Percentiles rank a stretch among this genome's conserved stretches.
Evolutionary conservation across 1,139 yeast genomes (phyloP).

Genomic region (Kodamaea sp.): DNA sequence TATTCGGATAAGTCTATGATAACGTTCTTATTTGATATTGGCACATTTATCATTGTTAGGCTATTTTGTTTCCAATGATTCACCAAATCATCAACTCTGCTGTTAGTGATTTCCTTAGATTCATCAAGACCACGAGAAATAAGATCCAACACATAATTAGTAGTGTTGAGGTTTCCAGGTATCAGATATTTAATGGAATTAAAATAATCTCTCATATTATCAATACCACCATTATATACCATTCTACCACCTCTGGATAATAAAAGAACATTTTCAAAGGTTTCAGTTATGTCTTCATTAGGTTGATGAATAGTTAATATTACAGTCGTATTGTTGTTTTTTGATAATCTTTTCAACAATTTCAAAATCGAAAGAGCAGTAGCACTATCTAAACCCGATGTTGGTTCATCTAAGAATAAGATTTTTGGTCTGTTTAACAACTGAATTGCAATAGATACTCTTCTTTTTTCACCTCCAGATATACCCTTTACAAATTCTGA

Average conservation of each 20-base stretch:
- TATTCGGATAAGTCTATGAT: constrained; percentile 3
- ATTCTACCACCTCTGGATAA: constrained; percentile 72
- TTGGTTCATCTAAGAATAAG: constrained; percentile 78
- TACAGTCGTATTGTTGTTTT: constrained; percentile 60
- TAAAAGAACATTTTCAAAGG: constrained; percentile 64
- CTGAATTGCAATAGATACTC: constrained; percentile 81
- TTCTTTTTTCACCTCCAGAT: constrained; percentile 82
- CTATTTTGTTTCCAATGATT: constrained; percentile 30
- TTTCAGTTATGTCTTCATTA: constrained; percentile 56
- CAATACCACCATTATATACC: constrained; percentile 54
- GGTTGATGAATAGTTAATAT: constrained; percentile 87
- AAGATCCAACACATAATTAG: constrained; percentile 70
- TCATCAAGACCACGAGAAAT: constrained; percentile 48
- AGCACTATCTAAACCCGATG: constrained; percentile 81
- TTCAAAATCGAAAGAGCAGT: constrained; percentile 69
- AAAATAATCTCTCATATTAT: constrained; percentile 44
- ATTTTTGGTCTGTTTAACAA: constrained; percentile 68
- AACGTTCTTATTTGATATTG: neutral
- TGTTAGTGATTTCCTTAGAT: constrained; percentile 25
- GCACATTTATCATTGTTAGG: neutral
- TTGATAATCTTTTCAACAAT: constrained; percentile 55
- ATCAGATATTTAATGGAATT: constrained; percentile 45
- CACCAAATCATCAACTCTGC: constrained; percentile 35
- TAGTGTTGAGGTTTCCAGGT: constrained; percentile 61
- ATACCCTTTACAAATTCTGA: constrained; percentile 70